Conservation (phyloP, 257 asterid genomes). For the Salvia miltiorrhiza region DNA sequence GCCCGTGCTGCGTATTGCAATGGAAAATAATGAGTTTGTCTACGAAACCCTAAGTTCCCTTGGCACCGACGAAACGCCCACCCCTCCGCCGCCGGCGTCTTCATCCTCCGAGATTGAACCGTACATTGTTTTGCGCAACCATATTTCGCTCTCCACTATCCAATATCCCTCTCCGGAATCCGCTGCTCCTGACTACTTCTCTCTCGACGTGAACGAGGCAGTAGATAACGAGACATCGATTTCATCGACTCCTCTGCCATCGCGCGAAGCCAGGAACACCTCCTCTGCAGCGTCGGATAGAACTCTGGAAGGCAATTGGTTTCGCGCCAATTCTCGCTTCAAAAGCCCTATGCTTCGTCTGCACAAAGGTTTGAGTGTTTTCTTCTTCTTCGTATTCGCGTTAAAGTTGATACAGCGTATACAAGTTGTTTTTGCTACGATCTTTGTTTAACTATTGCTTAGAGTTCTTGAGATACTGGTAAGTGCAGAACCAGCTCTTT, state of each 20-base stretch:
- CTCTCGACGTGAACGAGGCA: conserved; percentile 58
- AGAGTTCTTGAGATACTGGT: background rate
- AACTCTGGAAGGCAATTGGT: conserved; percentile 86
- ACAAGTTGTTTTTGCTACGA: background rate
- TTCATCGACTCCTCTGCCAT: conserved; percentile 16
- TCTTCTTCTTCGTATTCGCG: background rate
- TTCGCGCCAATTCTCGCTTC: conserved; percentile 64
- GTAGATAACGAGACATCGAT: conserved; percentile 21
- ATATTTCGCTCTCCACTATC: conserved; percentile 39
- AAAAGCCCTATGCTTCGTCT: conserved; percentile 91
- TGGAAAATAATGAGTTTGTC: conserved; percentile 42
- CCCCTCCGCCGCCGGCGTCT: conserved; percentile 31
- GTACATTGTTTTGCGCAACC: conserved; percentile 65
- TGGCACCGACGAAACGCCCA: conserved; percentile 23
- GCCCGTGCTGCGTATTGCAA: conserved; percentile 19
- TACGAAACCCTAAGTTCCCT: conserved; percentile 77
- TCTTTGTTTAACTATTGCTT: background rate
- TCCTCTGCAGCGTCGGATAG: conserved; percentile 34
- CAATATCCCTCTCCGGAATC: conserved; percentile 47
- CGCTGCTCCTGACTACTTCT: conserved; percentile 68
- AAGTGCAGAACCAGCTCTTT: background rate
- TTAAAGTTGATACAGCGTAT: background rate
- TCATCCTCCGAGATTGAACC: conserved; percentile 41
- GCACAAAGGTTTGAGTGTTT: conserved; percentile 61
- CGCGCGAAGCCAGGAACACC: conserved; percentile 20